Conservation (phyloP, 1,284 basidiomycete genomes). For the Leccinum glutinopallens region DNA sequence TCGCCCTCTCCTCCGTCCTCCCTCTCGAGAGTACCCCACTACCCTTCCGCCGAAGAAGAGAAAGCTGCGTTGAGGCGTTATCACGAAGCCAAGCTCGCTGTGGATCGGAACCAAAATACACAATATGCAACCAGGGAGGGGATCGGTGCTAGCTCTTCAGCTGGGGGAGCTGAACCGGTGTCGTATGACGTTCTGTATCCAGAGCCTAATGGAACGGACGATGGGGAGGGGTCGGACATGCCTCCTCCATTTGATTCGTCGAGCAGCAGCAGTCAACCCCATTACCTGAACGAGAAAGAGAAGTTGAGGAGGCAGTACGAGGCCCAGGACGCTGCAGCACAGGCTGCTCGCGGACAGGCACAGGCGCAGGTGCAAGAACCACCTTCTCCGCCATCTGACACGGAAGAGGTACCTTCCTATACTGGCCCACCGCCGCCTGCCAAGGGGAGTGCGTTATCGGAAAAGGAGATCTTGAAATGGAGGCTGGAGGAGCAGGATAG, state of each 20-base stretch:
- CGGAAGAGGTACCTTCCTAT: conserved; percentile 24
- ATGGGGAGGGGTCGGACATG: conserved; percentile 34
- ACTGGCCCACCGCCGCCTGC: conserved; percentile 14
- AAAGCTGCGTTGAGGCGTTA: conserved; percentile 70
- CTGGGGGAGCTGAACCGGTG: conserved; percentile 37
- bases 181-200: conserved; percentile 64
- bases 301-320: conserved; percentile 51
- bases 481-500: conserved; percentile 50
- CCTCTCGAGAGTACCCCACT: conserved; percentile 41
- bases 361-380: conserved; percentile 18
- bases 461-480: conserved; percentile 55
- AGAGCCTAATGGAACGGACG: conserved; percentile 27
- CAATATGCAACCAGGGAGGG: conserved; percentile 35
- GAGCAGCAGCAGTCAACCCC: conserved; percentile 34
- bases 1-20: conserved; percentile 31
- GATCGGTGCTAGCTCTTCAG: conserved; percentile 21
- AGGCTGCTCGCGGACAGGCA: conserved; percentile 18
- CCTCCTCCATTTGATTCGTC: conserved; percentile 53
- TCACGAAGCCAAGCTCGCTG: conserved; percentile 69
- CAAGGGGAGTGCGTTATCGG: conserved; percentile 40
- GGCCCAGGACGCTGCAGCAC: conserved; percentile 58
- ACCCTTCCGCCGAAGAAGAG: conserved; percentile 52
- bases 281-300: conserved; percentile 39
- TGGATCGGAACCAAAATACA: conserved; percentile 51
- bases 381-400: conserved; percentile 27